Evolutionary conservation across 2,329 filamentous ascomycete genomes (phyloP).

Genomic region (Neopestalotiopsis sp.): DNA sequence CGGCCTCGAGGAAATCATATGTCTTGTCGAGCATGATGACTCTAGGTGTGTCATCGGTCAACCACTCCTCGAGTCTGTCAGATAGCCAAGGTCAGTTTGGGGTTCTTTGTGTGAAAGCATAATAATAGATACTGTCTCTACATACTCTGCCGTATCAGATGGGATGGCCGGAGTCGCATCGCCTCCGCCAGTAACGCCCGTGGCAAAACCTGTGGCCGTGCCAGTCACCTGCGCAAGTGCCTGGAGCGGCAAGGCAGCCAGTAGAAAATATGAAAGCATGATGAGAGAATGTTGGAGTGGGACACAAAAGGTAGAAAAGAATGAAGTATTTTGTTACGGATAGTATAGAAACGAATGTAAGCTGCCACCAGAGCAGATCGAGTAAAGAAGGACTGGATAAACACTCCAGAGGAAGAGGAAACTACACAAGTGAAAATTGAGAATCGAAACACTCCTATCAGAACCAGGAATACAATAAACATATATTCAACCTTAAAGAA

Average conservation of each 20-base stretch:
- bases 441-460: no score
- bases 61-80: not conserved
- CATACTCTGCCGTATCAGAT: not conserved
- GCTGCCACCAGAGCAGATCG: not conserved
- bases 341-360: not conserved
- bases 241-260: not conserved
- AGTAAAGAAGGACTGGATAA: not conserved
- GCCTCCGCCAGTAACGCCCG: not conserved
- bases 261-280: not conserved
- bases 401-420: not conserved
- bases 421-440: not conserved
- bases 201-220: not conserved
- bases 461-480: not conserved
- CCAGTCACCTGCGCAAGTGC: not conserved
- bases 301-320: not conserved
- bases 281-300: not conserved
- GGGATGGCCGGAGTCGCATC: not conserved
- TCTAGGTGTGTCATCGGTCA: not conserved
- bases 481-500: not conserved
- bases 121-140: not conserved
- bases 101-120: not conserved
- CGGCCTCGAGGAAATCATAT: not conserved
- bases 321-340: not conserved
- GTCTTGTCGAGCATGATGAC: slow-evolving; percentile 2
- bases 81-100: not conserved